A percentile compares a stretch with the other conserved stretches of the same genome.
Conservation (phyloP, 2,329 filamentous ascomycete genomes). For the Trichoderma polysporum region DNA sequence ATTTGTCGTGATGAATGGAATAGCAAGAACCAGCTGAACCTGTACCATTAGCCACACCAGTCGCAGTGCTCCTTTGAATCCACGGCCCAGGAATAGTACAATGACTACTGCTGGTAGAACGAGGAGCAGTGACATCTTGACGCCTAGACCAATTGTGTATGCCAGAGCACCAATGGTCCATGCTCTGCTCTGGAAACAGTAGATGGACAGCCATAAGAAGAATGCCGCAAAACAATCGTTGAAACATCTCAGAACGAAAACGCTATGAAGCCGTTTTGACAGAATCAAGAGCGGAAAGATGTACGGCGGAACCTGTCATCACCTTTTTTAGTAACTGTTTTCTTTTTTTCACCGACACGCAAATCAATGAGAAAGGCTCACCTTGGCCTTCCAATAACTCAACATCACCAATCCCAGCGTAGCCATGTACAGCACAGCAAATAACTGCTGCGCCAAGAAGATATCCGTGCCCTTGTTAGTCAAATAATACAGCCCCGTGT, state of each 20-base stretch:
- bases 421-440: conserved; percentile 74
- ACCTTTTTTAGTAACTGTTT: neutral
- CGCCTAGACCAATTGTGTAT: conserved; percentile 78
- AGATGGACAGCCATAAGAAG: conserved; percentile 80
- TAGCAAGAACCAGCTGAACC: conserved; percentile 66
- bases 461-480: conserved; percentile 78
- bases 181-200: conserved; percentile 68
- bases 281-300: conserved; percentile 81
- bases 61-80: conserved; percentile 63
- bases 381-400: conserved; percentile 75
- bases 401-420: conserved; percentile 75
- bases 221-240: conserved; percentile 90
- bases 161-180: conserved; percentile 72
- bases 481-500: conserved; percentile 73
- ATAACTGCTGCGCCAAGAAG: conserved; percentile 76
- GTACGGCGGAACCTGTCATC: conserved; percentile 73
- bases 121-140: conserved; percentile 92
- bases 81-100: conserved; percentile 71
- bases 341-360: too few species aligned
- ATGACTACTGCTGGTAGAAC: conserved; percentile 77
- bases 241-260: conserved; percentile 90
- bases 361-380: conserved; percentile 34
- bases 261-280: conserved; percentile 89
- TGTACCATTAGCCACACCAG: conserved; percentile 72
- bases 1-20: conserved; percentile 69